Conservation (phyloP, 1,284 basidiomycete species). For the Albatrellus sp. region DNA sequence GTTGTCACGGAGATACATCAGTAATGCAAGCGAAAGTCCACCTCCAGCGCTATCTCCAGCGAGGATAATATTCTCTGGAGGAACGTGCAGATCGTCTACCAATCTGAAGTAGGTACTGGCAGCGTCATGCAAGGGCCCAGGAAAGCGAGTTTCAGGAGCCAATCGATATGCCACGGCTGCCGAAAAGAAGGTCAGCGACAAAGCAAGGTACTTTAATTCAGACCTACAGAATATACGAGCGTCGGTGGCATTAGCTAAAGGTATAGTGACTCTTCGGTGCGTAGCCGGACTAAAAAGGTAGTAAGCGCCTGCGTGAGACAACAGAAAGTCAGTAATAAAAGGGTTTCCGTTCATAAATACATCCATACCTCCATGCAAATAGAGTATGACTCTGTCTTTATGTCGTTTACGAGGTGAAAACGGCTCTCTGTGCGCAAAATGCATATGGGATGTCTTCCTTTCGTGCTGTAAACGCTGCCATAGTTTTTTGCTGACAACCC, state of each 20-base stretch:
- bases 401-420: slow-evolving; percentile 18
- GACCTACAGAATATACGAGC: slow-evolving; percentile 85
- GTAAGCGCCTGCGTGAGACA: slow-evolving; percentile 59
- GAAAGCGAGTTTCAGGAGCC: slow-evolving; percentile 90
- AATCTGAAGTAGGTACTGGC: slow-evolving; percentile 83
- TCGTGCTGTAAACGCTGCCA: slow-evolving; percentile 85
- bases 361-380: slow-evolving; percentile 79
- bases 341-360: not conserved
- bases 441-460: slow-evolving; percentile 38
- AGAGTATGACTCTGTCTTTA: slow-evolving; percentile 81
- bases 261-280: slow-evolving; percentile 86
- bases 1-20: slow-evolving; percentile 90
- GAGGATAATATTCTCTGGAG: slow-evolving; percentile 81
- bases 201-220: not conserved
- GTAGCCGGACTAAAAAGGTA: slow-evolving; percentile 92
- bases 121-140: slow-evolving; percentile 87
- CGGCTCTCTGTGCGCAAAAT: slow-evolving; percentile 5
- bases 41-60: slow-evolving; percentile 93
- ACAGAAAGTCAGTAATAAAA: not conserved
- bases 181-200: not conserved
- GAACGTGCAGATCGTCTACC: slow-evolving; percentile 81
- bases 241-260: slow-evolving; percentile 82
- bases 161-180: slow-evolving; percentile 92
- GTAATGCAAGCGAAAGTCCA: slow-evolving; percentile 72
- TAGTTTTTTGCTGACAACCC: slow-evolving; percentile 87